Evolutionary conservation across 768 basidiomycete species (phyloP).

Genomic region (Suillus fuscotomentosus): DNA sequence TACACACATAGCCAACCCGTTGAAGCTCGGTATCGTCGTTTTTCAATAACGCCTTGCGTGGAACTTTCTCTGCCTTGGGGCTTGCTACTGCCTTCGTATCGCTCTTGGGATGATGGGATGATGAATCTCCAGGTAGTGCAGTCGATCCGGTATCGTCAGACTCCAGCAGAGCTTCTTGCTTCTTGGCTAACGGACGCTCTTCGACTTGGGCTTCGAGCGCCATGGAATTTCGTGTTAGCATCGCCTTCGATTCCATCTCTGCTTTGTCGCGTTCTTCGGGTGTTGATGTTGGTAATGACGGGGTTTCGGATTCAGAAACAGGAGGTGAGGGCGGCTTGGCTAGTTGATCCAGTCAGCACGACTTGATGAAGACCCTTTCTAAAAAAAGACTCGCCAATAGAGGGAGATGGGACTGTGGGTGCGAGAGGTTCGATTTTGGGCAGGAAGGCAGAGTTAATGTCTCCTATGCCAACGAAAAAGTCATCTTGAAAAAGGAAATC

Average conservation of each 20-base stretch:
- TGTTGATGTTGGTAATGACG: slow-evolving; percentile 14
- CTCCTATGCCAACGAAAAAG: slow-evolving; percentile 97
- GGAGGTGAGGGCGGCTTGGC: slow-evolving; percentile 17
- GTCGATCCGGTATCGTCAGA: slow-evolving; percentile 25
- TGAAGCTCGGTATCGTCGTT: slow-evolving; percentile 84
- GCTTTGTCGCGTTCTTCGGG: slow-evolving; percentile 43
- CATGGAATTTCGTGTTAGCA: slow-evolving; percentile 68
- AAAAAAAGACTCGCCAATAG: slow-evolving; percentile 19
- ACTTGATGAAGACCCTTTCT: background rate
- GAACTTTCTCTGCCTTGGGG: slow-evolving; percentile 40
- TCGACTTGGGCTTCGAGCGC: slow-evolving; percentile 84
- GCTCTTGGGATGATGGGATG: slow-evolving; percentile 12
- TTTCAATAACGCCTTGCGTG: slow-evolving; percentile 76
- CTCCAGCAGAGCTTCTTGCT: slow-evolving; percentile 75
- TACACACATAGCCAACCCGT: slow-evolving; percentile 69
- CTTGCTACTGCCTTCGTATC: slow-evolving; percentile 21
- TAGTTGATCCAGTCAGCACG: slow-evolving; percentile 17
- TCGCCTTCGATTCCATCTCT: slow-evolving; percentile 49
- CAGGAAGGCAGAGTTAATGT: slow-evolving; percentile 94
- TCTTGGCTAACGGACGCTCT: slow-evolving; percentile 83
- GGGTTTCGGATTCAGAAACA: slow-evolving; percentile 13
- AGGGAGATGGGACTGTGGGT: slow-evolving; percentile 21
- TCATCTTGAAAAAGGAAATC: slow-evolving; percentile 59
- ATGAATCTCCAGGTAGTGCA: background rate
- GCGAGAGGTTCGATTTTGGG: slow-evolving; percentile 65